Percentiles rank a stretch among this genome's conserved stretches.
phyloP scores from a whole-genome alignment of 2,329 filamentous ascomycete species.

The Fusarium brevicatenulatum region DNA sequence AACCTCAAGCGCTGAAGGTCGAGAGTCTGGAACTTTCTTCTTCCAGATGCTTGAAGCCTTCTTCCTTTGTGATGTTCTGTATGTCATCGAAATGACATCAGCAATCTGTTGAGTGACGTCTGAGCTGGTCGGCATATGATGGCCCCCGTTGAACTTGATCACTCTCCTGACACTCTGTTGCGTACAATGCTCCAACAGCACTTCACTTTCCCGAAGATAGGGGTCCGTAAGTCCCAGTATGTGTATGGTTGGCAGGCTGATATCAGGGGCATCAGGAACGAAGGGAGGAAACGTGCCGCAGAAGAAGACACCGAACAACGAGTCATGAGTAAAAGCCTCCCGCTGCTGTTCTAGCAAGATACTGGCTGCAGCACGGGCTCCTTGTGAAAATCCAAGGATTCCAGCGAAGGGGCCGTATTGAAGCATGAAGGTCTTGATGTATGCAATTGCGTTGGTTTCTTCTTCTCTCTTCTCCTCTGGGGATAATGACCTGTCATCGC shows the following conservation, averaged over 20 bases:
- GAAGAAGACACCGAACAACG: constrained; percentile 1
- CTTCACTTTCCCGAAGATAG: not conserved
- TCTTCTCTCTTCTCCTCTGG: not conserved
- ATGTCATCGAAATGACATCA: not conserved
- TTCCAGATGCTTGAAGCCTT: not conserved
- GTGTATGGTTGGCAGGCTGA: not conserved
- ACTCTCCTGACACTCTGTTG: not conserved
- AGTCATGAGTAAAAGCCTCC: not conserved
- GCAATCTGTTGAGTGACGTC: not conserved
- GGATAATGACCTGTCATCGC: not conserved
- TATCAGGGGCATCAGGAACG: not conserved
- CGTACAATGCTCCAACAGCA: not conserved
- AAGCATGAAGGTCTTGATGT: not conserved
- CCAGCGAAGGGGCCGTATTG: constrained; percentile 2
- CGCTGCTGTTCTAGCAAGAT: not conserved
- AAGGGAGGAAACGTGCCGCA: constrained; percentile 1
- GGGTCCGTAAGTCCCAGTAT: not conserved
- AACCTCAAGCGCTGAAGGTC: not conserved
- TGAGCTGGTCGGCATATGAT: not conserved
- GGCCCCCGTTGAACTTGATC: not conserved
- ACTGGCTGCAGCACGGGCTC: not conserved
- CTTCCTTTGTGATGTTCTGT: not conserved
- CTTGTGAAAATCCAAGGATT: not conserved
- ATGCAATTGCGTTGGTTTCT: not conserved
- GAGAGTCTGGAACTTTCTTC: not conserved